These are phyloP conservation scores for Neoboletus subvelutipes DNA, from an alignment of 768 basidiomycete species.

Conservation along the genomic window DNA sequence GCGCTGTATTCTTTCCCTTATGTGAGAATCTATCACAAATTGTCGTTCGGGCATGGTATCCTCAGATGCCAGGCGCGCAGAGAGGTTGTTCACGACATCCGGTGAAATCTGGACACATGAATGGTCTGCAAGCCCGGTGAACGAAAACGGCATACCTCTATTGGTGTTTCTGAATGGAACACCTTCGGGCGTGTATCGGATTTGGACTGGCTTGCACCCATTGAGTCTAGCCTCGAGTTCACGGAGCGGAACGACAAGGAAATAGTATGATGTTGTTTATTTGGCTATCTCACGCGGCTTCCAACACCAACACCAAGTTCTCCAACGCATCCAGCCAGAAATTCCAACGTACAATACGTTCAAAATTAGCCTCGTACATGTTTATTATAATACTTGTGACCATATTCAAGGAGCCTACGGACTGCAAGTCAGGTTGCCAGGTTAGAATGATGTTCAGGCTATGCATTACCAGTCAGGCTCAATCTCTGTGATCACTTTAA, in stretches of 20 bases:
- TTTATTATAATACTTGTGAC: slow-evolving; percentile 46
- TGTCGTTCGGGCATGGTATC: slow-evolving; percentile 68
- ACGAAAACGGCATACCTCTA: slow-evolving; percentile 42
- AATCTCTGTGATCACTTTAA: slow-evolving; percentile 89
- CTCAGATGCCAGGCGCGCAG: slow-evolving; percentile 59
- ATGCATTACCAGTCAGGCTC: slow-evolving; percentile 83
- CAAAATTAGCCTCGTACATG: slow-evolving; percentile 7
- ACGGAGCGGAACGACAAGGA: background rate
- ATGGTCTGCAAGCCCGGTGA: background rate
- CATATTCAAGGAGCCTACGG: slow-evolving; percentile 48
- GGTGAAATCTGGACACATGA: slow-evolving; percentile 65
- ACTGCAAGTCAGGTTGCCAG: slow-evolving; percentile 2
- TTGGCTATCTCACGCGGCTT: slow-evolving; percentile 9
- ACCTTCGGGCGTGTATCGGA: slow-evolving; percentile 55
- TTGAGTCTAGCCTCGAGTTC: slow-evolving; percentile 28
- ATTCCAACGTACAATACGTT: background rate
- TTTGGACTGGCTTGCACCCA: slow-evolving; percentile 75
- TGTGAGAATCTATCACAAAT: slow-evolving; percentile 67
- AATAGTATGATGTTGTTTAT: slow-evolving; percentile 4
- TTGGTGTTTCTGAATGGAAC: slow-evolving; percentile 51
- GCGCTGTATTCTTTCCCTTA: slow-evolving; percentile 67
- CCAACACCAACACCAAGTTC: background rate
- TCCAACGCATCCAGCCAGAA: too few relatives aligned
- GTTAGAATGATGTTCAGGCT: background rate
- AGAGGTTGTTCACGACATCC: slow-evolving; percentile 77